A percentile compares a stretch with the other conserved stretches of the same genome.
Evolutionary conservation across 2,329 filamentous ascomycete genomes (phyloP).

Genomic region (Colletotrichum tofieldiae): DNA sequence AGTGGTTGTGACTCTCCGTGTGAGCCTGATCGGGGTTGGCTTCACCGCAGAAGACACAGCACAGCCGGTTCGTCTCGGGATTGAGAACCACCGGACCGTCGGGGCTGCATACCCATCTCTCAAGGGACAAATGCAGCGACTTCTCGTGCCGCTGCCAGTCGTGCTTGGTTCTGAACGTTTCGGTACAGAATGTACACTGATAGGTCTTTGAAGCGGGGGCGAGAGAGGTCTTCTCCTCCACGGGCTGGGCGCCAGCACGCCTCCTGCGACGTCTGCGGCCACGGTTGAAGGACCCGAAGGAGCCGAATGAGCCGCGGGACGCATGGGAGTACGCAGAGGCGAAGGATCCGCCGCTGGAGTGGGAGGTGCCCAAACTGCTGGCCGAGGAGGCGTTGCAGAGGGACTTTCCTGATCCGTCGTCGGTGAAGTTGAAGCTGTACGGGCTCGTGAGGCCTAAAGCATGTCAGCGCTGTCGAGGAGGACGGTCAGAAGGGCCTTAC

Average conservation of each 20-base stretch:
- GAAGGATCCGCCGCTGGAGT: slow-evolving; percentile 72
- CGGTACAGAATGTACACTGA: slow-evolving; percentile 79
- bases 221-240: slow-evolving; percentile 55
- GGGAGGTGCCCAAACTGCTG: slow-evolving; percentile 74
- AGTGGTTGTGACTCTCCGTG: slow-evolving; percentile 72
- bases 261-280: slow-evolving; percentile 67
- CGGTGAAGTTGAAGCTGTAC: slow-evolving; percentile 70
- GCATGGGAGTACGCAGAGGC: slow-evolving; percentile 72
- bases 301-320: slow-evolving; percentile 71
- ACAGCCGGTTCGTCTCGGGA: slow-evolving; percentile 70
- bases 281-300: slow-evolving; percentile 62
- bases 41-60: slow-evolving; percentile 74
- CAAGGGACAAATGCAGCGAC: slow-evolving; percentile 75
- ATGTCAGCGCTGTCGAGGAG: slow-evolving; percentile 14
- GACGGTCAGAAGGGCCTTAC: neutral
- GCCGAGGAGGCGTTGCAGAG: slow-evolving; percentile 72
- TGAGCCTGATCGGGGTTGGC: slow-evolving; percentile 70
- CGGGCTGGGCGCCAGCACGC: slow-evolving; percentile 57
- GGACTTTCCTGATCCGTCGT: slow-evolving; percentile 73
- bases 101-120: slow-evolving; percentile 76
- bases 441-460: slow-evolving; percentile 67
- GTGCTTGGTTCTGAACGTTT: slow-evolving; percentile 78
- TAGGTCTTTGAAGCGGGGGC: slow-evolving; percentile 68
- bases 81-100: slow-evolving; percentile 70
- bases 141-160: slow-evolving; percentile 82